Evolutionary conservation across 179 eudicot genomes (phyloP).

Genomic region (Carnegiea gigantea): DNA sequence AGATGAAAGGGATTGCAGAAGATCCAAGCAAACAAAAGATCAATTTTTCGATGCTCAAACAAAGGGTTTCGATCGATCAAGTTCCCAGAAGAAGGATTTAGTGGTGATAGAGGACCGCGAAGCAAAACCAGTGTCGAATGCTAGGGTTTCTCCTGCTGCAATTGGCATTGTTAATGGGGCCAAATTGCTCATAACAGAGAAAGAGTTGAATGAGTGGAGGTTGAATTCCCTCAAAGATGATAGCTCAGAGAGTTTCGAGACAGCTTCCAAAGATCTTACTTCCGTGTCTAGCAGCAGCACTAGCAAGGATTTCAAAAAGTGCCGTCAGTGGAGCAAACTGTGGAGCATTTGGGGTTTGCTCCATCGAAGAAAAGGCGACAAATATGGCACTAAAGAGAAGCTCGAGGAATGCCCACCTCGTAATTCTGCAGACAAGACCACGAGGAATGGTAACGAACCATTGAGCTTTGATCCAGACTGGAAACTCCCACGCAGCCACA

Average conservation of each 20-base stretch:
- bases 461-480: not conserved
- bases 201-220: conserved; percentile 49
- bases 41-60: conserved; percentile 43
- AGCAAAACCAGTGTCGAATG: conserved; percentile 24
- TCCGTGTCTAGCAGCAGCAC: not conserved
- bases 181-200: conserved; percentile 61
- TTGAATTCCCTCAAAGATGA: conserved; percentile 43
- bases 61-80: conserved; percentile 59
- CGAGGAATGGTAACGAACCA: not conserved
- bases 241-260: conserved; percentile 20
- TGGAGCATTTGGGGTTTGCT: not conserved
- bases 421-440: not conserved
- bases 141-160: conserved; percentile 42
- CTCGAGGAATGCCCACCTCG: not conserved
- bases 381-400: not conserved
- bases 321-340: conserved; percentile 3
- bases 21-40: conserved; percentile 37
- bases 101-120: conserved; percentile 43
- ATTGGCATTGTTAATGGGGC: conserved; percentile 37
- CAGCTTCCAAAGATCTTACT: not conserved
- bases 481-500: not conserved
- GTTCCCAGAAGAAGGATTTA: conserved; percentile 43
- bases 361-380: not conserved
- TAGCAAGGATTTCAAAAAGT: not conserved
- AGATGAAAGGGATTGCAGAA: conserved; percentile 46